These are phyloP conservation scores for Phragmites australis DNA, from an alignment of 176 grass and related monocot species.

Conservation along the genomic window DNA sequence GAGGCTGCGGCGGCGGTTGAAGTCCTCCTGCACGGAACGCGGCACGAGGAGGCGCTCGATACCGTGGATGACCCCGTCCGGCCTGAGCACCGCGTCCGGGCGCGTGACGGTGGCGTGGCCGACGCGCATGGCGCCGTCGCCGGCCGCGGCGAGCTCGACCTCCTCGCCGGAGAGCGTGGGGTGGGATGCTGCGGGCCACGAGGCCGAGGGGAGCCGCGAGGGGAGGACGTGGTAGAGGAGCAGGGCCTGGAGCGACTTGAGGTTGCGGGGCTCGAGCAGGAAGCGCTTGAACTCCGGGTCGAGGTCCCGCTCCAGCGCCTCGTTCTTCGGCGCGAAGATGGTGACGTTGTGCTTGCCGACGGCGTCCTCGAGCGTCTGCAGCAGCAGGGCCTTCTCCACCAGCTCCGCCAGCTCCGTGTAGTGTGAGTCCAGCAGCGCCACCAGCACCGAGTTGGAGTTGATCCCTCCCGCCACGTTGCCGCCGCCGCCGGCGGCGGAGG, in stretches of 20 bases:
- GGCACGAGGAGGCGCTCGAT: constrained; percentile 84
- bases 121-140: constrained; percentile 14
- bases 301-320: constrained; percentile 70
- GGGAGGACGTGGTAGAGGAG: constrained; percentile 76
- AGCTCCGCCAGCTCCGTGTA: constrained; percentile 76
- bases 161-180: constrained; percentile 65
- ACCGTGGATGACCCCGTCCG: constrained; percentile 88
- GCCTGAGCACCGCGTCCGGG: constrained; percentile 60
- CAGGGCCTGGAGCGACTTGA: constrained; percentile 63
- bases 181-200: constrained; percentile 30
- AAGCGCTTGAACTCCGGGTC: constrained; percentile 86
- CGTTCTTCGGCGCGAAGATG: constrained; percentile 74
- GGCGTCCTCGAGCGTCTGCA: constrained; percentile 59
- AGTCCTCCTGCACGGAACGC: constrained; percentile 84
- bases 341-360: constrained; percentile 65
- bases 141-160: constrained; percentile 40
- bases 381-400: constrained; percentile 65
- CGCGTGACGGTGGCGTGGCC: constrained; percentile 50
- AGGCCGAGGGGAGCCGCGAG: constrained; percentile 29
- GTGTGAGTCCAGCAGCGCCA: constrained; percentile 64
- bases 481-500: neutral
- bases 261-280: constrained; percentile 84
- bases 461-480: constrained; percentile 27
- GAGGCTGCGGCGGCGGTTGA: constrained; percentile 88
- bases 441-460: constrained; percentile 71